Evolutionary conservation across 768 basidiomycete species (phyloP), one percentile per base, ranked within the genome.

Genomic region (Suillus occidentalis): DNA sequence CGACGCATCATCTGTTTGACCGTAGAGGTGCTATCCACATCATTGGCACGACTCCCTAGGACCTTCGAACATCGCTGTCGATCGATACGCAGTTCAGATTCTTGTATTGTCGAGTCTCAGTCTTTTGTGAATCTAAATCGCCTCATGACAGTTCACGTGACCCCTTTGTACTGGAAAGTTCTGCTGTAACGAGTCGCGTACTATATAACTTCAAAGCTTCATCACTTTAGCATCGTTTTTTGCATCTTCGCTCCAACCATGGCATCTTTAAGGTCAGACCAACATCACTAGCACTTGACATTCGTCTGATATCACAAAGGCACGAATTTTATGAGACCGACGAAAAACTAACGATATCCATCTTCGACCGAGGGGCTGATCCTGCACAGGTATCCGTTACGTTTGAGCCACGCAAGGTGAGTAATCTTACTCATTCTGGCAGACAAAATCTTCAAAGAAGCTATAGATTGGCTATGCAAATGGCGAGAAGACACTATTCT

Each of bases 271-370:
- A 76, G 76, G 76, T 76, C 70, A 25, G 70, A 13, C 31, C 18
- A 37, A 20, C 37, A 45, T 6, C 3, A 22, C 39, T 40, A 25
- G 34, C 34, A n/a, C n/a, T 25, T 4, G 2, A 45, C 16, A 10
- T 20, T 63, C 61, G 13, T 68, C 57, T 50, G 10, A 60, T 49
- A 31, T 28, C 36, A 43, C 36, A 25, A 40, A 93, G 92, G 76
- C 88, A 94, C 79, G 92, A 93, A 75, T 95, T 90, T 76, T 95
- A 94, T 76, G 93, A 95, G 77, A 90, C 88, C 14, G 92, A 94
- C 69, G 90, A 94, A 65, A 82, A 73, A 67, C 73, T 94, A 63
- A 90, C 81, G 22, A 73, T 95, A 70, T 89, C 90, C 63, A 81
- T 95, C 71, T 94, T 94, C 71, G 89, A 95, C 78, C 85, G 87